These are phyloP conservation scores for Viola odorata DNA, from an alignment of 345 rosid genomes.

Conservation along the genomic window DNA sequence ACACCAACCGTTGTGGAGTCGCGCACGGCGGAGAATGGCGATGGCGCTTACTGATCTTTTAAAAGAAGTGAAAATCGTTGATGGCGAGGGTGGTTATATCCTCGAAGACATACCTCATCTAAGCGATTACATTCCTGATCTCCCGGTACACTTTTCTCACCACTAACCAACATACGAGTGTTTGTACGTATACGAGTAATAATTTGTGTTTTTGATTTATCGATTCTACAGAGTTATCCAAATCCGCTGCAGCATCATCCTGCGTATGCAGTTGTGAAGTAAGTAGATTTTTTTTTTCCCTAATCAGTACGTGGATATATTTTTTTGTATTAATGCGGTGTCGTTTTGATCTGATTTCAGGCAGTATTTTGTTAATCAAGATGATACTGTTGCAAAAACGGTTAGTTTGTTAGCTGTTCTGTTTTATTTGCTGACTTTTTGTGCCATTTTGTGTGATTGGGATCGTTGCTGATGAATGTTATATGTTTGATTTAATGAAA, in stretches of 20 bases:
- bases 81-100: constrained; percentile 54
- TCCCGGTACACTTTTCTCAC: constrained; percentile 35
- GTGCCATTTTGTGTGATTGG: neutral
- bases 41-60: no score
- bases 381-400: constrained; percentile 34
- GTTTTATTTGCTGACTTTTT: neutral
- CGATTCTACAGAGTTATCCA: constrained; percentile 40
- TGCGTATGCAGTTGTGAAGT: constrained; percentile 66
- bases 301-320: no score
- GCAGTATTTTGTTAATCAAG: constrained; percentile 36
- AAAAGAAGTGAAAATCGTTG: constrained; percentile 25
- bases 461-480: neutral
- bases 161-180: neutral
- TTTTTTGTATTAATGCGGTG: no score
- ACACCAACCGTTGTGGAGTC: no score
- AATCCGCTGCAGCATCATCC: constrained; percentile 58
- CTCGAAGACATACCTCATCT: constrained; percentile 83
- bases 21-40: no score
- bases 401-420: constrained; percentile 15
- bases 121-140: constrained; percentile 59
- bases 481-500: neutral
- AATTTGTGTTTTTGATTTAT: neutral
- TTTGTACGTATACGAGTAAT: neutral
- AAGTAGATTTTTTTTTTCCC: constrained; percentile 9
- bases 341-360: constrained; percentile 11